phyloP scores from a whole-genome alignment of 169 alveolate species.

The Plasmodium blacklocki region DNA sequence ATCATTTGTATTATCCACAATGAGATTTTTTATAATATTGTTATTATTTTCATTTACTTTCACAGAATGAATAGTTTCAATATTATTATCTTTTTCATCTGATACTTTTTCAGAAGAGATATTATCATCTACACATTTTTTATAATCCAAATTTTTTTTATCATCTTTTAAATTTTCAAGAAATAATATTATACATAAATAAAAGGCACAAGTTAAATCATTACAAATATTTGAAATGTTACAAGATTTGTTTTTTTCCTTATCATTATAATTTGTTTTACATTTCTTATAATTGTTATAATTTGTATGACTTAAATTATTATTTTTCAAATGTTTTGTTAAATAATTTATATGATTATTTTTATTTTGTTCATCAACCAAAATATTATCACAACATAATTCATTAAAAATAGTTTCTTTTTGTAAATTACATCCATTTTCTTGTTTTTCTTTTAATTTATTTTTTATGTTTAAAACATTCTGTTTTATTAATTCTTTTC shows the following conservation, averaged over 20 bases:
- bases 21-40: not conserved
- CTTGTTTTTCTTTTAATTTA: constrained; percentile 27
- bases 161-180: constrained; percentile 6
- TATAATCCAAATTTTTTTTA: not conserved
- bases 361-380: not conserved
- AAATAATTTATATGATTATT: not conserved
- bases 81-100: not conserved
- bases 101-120: not conserved
- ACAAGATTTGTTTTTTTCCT: not conserved
- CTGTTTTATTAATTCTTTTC: constrained; percentile 45
- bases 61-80: not conserved
- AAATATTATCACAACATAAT: not conserved
- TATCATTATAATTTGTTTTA: not conserved
- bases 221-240: not conserved
- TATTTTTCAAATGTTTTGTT: not conserved
- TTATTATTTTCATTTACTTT: not conserved
- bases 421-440: not conserved
- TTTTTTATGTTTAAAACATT: constrained; percentile 39
- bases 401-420: constrained; percentile 17
- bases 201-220: constrained; percentile 12
- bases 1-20: not conserved
- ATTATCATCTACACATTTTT: not conserved
- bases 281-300: not conserved
- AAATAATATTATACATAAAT: constrained; percentile 10
- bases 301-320: not conserved